Evolutionary conservation across 345 rosid species (phyloP), one percentile per base, ranked within the genome.

Genomic region (Aegle marmelos): DNA sequence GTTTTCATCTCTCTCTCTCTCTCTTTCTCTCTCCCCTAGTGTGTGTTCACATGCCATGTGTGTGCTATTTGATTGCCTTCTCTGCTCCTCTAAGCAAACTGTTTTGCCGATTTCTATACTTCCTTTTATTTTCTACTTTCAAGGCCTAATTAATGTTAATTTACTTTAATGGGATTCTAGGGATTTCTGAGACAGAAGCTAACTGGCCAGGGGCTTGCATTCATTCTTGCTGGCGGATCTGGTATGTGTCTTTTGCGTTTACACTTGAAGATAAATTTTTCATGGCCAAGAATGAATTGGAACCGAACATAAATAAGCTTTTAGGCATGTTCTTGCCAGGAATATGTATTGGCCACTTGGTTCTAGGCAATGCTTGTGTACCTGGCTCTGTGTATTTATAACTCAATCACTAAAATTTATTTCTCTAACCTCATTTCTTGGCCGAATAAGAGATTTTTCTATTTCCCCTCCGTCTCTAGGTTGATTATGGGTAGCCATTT

Each of bases 181-280:
- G 98, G 90, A 61, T 90, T 94, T 88, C 86, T 96, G 82, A 90
- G 98, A 79, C 99, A 96, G 89, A 92, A 84, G 82, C 58, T 94
- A 78, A 80, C 97, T 28, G 99, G 99, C 39, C 97, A 90, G 85
- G 99, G 99, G 75, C 97, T 96, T 83, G 98, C 97, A 57, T 96
- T 96, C 79, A 89, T 96, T 80, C 78, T 89, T 50, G 99, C 92
- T 3, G 97, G 99, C 82, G 99, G 99, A 88, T 90, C 99, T 80
- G 98, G 99, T 96, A 94, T 80, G 87, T 70, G 33, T 79, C 59
- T 75, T 62, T 68, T 65, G 22, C 14, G 53, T 27, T 50, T 67
- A 39, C 33, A 57, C 60, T 53, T 37, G 53, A 50, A 48, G 50
- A 57, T 19, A 36, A 75, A 48, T 75, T 30, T 17, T n/a, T 53